phyloP scores from a whole-genome alignment of 139 green algal genomes.

The Chlamydomonas sp. region DNA sequence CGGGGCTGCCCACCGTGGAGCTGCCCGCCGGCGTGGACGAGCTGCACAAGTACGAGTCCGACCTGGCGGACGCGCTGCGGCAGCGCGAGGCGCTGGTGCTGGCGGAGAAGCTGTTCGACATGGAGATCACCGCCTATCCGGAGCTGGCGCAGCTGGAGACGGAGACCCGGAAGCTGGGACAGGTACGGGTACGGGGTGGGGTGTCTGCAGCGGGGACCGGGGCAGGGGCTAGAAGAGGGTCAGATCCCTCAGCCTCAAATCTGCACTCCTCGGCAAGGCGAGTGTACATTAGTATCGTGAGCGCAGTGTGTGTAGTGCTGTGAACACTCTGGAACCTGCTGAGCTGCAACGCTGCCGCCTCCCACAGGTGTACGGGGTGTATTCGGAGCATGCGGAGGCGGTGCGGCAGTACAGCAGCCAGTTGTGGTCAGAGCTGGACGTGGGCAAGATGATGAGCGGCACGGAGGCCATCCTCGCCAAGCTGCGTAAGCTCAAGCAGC shows the following conservation, averaged over 20 bases:
- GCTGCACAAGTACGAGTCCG: conserved; percentile 55
- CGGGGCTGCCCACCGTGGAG: conserved; percentile 58
- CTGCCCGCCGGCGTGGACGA: conserved; percentile 59
- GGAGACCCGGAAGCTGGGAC: conserved; percentile 76
- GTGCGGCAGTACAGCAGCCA: conserved; percentile 70
- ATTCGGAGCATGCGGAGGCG: conserved; percentile 69
- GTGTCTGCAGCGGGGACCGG: background rate
- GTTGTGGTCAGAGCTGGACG: conserved; percentile 87
- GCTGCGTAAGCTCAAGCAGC: conserved; percentile 70
- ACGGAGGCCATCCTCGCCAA: conserved; percentile 65
- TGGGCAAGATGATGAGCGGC: conserved; percentile 72
- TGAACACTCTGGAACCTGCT: background rate
- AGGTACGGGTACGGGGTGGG: conserved; percentile 26
- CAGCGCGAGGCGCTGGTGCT: conserved; percentile 80
- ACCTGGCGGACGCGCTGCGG: conserved; percentile 56
- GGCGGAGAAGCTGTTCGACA: conserved; percentile 88
- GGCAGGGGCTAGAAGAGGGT: background rate
- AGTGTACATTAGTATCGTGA: too few species aligned
- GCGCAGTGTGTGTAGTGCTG: too few species aligned
- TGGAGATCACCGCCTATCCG: conserved; percentile 82
- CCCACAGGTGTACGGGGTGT: conserved; percentile 78
- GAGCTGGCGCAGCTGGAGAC: conserved; percentile 68
- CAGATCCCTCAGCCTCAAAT: background rate
- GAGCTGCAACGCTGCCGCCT: background rate
- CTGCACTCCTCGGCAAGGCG: background rate